Percentiles rank a stretch among this genome's conserved stretches.
These are phyloP conservation scores for Sporobolomyces pararoseus DNA, from an alignment of 768 basidiomycete genomes.

Conservation along the genomic window DNA sequence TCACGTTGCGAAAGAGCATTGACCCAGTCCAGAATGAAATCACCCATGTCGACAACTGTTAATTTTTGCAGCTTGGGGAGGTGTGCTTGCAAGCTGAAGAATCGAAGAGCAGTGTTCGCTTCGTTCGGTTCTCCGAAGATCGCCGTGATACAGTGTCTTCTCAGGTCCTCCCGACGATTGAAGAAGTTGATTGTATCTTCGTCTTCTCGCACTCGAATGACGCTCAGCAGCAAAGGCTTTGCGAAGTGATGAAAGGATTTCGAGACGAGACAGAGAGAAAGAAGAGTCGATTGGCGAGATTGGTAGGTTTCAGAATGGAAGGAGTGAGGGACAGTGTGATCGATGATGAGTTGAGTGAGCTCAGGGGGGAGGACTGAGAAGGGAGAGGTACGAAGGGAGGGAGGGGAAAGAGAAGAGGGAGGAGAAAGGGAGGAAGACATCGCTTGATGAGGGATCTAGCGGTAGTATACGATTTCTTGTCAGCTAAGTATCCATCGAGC, in stretches of 20 bases:
- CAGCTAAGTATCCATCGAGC: no score
- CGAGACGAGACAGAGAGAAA: conserved; percentile 1
- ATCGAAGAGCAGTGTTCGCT: no score
- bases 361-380: background rate
- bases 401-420: background rate
- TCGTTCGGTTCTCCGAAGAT: no score
- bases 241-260: background rate
- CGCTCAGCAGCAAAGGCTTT: background rate
- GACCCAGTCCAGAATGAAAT: no score
- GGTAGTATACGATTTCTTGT: background rate
- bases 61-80: no score
- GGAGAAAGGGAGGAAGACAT: background rate
- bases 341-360: conserved; percentile 1
- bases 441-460: background rate
- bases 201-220: no score
- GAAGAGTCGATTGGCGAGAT: background rate
- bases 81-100: no score
- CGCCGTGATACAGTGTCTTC: no score
- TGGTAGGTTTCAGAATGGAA: background rate
- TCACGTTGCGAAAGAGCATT: no score
- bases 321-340: background rate
- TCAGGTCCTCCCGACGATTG: no score
- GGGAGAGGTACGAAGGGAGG: background rate
- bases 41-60: no score
- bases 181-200: no score